A percentile compares a stretch with the other conserved stretches of the same genome.
These are phyloP conservation scores for Lactarius sp. DNA, from an alignment of 768 basidiomycete species.

Conservation along the genomic window DNA sequence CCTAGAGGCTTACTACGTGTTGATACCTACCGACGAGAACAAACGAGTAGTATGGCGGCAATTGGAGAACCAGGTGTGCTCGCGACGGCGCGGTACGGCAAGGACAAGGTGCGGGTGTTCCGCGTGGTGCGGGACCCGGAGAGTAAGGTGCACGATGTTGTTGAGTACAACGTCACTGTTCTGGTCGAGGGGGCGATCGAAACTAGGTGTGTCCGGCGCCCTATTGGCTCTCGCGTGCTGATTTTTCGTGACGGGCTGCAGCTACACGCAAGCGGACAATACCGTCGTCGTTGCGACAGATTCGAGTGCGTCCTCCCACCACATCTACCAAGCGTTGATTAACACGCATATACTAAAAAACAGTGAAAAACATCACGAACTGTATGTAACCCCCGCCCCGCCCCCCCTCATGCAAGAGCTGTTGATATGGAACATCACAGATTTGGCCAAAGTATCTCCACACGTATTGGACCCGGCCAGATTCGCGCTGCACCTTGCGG, in stretches of 20 bases:
- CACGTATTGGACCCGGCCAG: slow-evolving; percentile 77
- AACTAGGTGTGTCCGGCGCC: slow-evolving; percentile 45
- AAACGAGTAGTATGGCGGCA: not conserved
- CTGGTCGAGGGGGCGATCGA: slow-evolving; percentile 82
- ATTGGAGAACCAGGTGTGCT: slow-evolving; percentile 30
- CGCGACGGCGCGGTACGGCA: slow-evolving; percentile 68
- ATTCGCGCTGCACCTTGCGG: slow-evolving; percentile 84
- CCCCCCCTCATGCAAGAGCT: no score
- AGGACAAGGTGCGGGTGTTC: slow-evolving; percentile 83
- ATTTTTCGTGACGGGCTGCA: slow-evolving; percentile 27
- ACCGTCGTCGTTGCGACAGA: slow-evolving; percentile 86
- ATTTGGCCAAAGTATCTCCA: slow-evolving; percentile 85
- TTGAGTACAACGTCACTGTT: slow-evolving; percentile 78
- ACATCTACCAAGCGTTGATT: not conserved
- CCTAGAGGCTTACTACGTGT: no score
- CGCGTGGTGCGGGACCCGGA: slow-evolving; percentile 63
- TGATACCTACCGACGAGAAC: no score
- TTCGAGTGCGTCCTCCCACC: slow-evolving; percentile 39
- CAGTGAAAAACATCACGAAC: slow-evolving; percentile 41
- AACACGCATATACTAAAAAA: not conserved
- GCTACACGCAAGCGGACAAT: slow-evolving; percentile 89
- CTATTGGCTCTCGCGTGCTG: not conserved
- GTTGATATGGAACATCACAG: slow-evolving; percentile 33
- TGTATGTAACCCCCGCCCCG: slow-evolving; percentile 26
- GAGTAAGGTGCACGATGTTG: slow-evolving; percentile 60